These are phyloP conservation scores for Colletotrichum sp. DNA, from an alignment of 2,329 filamentous ascomycete species.

Conservation along the genomic window DNA sequence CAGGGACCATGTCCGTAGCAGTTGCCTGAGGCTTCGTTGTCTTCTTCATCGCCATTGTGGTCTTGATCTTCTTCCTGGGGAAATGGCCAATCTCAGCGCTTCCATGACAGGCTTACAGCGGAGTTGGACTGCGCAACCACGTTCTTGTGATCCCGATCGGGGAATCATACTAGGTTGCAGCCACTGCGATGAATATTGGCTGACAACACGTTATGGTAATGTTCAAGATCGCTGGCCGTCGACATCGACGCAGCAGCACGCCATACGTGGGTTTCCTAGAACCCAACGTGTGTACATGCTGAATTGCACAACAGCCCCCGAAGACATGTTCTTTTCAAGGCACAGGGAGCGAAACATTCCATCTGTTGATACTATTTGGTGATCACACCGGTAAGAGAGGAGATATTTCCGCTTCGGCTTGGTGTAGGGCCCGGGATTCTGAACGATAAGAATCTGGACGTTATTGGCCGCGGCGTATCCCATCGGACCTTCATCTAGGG, in stretches of 20 bases:
- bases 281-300: neutral
- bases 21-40: rapidly evolving
- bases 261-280: neutral
- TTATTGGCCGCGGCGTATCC: neutral
- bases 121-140: rapidly evolving
- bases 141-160: neutral
- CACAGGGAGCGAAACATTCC: too few species aligned
- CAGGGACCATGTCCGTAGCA: neutral
- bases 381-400: neutral
- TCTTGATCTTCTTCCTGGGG: rapidly evolving
- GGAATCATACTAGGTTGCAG: neutral
- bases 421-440: neutral
- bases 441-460: neutral
- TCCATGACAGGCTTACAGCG: neutral
- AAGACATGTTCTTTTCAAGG: neutral
- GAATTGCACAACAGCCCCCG: neutral
- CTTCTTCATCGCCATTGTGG: too few species aligned
- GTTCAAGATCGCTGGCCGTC: neutral
- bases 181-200: neutral
- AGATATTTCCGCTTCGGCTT: neutral
- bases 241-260: neutral
- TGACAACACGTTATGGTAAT: neutral
- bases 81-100: rapidly evolving
- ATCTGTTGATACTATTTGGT: neutral
- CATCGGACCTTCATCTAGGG: neutral